Conservation (phyloP, 495 filamentous ascomycete genomes). For the Cercophora newfieldiana region DNA sequence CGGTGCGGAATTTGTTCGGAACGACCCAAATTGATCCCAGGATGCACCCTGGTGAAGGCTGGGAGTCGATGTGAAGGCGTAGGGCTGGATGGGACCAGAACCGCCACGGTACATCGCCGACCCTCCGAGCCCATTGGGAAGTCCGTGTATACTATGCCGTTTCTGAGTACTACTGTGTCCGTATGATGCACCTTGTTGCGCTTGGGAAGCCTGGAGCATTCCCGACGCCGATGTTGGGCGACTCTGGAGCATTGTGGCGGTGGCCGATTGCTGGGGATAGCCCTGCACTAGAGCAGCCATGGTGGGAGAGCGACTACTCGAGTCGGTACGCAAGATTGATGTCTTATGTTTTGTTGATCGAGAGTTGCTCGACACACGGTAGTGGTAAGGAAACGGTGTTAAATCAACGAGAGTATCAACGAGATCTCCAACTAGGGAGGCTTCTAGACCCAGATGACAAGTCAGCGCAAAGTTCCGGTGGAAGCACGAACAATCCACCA, state of each 20-base stretch:
- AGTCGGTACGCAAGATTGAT: neutral
- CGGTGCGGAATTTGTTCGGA: conserved; percentile 67
- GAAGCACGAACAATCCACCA: neutral
- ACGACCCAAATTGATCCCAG: conserved; percentile 67
- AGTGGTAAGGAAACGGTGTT: neutral
- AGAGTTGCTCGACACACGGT: conserved; percentile 13
- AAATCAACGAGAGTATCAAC: conserved; percentile 18
- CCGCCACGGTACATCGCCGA: conserved; percentile 69
- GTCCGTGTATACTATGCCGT: conserved; percentile 63
- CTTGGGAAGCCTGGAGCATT: conserved; percentile 55
- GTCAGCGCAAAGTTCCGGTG: conserved; percentile 1
- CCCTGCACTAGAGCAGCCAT: conserved; percentile 94
- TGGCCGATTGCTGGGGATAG: conserved; percentile 78
- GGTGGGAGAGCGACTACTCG: conserved; percentile 27
- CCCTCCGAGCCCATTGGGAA: conserved; percentile 47
- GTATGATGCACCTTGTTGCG: conserved; percentile 58
- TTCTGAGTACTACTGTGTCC: conserved; percentile 53
- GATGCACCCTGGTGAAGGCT: conserved; percentile 57
- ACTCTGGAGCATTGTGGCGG: conserved; percentile 79
- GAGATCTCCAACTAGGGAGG: conserved; percentile 15
- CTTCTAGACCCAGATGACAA: neutral
- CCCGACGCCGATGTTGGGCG: conserved; percentile 72
- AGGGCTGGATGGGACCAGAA: conserved; percentile 73
- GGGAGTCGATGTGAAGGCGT: conserved; percentile 80
- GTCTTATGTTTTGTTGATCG: conserved; percentile 16